Evolutionary conservation across 1,284 basidiomycete genomes (phyloP), one percentile per base, ranked within the genome.

Genomic region (Cryptococcus neoformans): DNA sequence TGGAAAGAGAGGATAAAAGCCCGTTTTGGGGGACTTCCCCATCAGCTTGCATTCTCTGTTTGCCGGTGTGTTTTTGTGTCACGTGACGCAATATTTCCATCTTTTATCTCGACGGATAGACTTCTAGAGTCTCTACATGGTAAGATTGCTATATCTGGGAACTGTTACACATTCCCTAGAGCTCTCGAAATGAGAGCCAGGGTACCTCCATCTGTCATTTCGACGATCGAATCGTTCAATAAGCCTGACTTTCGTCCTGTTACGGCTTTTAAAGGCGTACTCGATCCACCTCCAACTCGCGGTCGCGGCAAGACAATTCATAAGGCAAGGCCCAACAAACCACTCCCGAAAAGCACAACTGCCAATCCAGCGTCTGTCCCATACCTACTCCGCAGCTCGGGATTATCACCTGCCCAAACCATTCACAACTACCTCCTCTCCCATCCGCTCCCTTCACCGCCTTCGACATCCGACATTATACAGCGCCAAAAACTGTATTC

Each of bases 181-280:
- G 28, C 28, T 28, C 28, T 28, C 40, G 6, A 41, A 28, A 60
- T 60, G 59, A 16, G 53, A n/a, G 53, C 57, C 12, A 51, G 55
- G 28, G 44, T 62, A 12, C 55, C 61, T 4, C 45, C 49, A 6
- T 57, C 56, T 41, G 47, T 60, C 12, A 53, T 62, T 11, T 42
- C 46, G 21, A 53, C 36, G 14, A 59, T 62, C 50, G 58, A 59
- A 36, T 57, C 61, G 12, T 56, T 55, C 17, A 41, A 60, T 28
- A 53, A 49, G 35, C 53, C 50, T 4, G 51, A 57, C 38, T 50
- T 56, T n/a, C 46, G 39, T 12, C 55, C 61, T 4, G 48, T 55
- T n/a, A 34, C 53, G n/a, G 46, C 57, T 8, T 46, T 62, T 11
- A 41, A 48, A 35, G 12, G 38, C 7, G 45, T 49, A 16, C 42